Conservation (phyloP, 176 grass and related monocot genomes). For the Panicum miliaceum region DNA sequence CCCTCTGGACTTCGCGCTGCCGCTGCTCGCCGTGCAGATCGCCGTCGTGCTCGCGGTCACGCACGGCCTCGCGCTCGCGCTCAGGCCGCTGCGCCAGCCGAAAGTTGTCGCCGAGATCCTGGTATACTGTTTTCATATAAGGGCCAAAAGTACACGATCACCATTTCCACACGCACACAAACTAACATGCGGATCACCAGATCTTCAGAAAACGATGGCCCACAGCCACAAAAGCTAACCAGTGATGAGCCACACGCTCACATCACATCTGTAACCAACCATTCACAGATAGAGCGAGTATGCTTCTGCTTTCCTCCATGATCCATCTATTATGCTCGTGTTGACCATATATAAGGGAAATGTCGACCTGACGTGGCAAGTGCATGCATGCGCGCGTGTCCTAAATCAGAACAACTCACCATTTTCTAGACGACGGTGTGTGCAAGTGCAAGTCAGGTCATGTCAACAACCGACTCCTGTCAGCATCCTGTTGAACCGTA, state of each 20-base stretch:
- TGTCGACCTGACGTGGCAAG: too few relatives aligned
- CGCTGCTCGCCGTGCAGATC: constrained; percentile 54
- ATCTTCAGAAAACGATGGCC: not conserved
- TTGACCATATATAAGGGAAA: too few relatives aligned
- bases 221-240: not conserved
- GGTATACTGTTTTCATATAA: constrained; percentile 36
- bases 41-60: constrained; percentile 44
- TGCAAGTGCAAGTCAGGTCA: too few relatives aligned
- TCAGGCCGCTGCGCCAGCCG: constrained; percentile 57
- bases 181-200: not conserved
- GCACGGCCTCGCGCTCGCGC: constrained; percentile 44
- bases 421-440: too few relatives aligned
- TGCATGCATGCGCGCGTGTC: too few relatives aligned
- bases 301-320: too few relatives aligned
- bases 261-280: too few relatives aligned
- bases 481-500: too few relatives aligned
- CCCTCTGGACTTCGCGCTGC: constrained; percentile 50
- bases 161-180: not conserved
- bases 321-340: too few relatives aligned
- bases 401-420: too few relatives aligned
- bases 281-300: not conserved
- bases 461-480: too few relatives aligned
- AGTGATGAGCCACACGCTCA: too few relatives aligned
- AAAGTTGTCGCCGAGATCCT: constrained; percentile 57
- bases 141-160: not conserved